These are phyloP conservation scores for Kluyveromyces starmeri DNA, from an alignment of 805 yeast genomes.

Conservation along the genomic window DNA sequence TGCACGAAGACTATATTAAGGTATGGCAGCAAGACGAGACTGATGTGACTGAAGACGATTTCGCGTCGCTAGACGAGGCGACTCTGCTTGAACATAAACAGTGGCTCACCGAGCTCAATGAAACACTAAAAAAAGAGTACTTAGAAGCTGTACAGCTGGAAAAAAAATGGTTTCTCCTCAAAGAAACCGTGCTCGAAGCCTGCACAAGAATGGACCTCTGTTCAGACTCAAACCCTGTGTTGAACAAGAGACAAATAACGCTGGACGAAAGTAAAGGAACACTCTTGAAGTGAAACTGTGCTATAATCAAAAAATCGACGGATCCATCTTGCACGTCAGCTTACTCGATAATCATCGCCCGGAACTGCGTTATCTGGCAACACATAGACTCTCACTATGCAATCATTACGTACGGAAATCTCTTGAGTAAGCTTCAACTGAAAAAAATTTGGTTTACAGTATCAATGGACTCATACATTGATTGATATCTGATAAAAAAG, in stretches of 20 bases:
- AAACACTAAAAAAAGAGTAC: constrained; percentile 16
- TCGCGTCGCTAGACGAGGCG: constrained; percentile 1
- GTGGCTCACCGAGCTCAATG: constrained; percentile 17
- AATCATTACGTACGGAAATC: too few relatives aligned
- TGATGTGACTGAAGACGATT: constrained; percentile 3
- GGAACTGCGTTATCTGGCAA: too few relatives aligned
- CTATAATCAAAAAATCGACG: too few relatives aligned
- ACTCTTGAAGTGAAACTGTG: not conserved
- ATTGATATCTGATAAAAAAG: too few relatives aligned
- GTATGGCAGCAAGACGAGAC: constrained; percentile 2
- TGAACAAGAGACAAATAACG: constrained; percentile 3
- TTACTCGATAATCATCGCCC: too few relatives aligned
- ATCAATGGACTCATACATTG: too few relatives aligned
- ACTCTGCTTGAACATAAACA: constrained; percentile 13
- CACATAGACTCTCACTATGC: too few relatives aligned
- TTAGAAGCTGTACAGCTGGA: constrained; percentile 13
- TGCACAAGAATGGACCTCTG: constrained; percentile 25
- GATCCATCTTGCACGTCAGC: too few relatives aligned
- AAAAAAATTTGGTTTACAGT: too few relatives aligned
- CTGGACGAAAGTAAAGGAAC: constrained; percentile 6
- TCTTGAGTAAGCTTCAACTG: too few relatives aligned
- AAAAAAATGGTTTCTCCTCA: constrained; percentile 26
- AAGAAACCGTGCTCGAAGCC: constrained; percentile 27
- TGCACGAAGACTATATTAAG: constrained; percentile 22
- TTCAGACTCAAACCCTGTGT: constrained; percentile 2